Conservation (phyloP, 83 land plant genomes). For the Picea abies region DNA sequence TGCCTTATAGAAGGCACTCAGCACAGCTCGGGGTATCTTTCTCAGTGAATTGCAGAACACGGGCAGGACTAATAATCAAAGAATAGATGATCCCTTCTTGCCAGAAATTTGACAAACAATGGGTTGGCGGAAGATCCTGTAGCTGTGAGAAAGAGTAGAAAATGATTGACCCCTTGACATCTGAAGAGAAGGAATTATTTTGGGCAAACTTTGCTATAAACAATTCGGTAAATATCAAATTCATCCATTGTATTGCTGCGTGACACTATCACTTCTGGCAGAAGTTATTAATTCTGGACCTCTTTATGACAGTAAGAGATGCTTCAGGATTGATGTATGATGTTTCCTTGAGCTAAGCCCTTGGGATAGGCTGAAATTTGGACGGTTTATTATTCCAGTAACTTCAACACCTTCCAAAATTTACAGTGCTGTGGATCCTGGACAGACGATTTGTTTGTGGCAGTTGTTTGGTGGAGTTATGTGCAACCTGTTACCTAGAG, state of each 20-base stretch:
- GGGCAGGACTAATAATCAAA: no score
- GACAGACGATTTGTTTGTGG: no score
- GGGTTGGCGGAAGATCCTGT: constrained; percentile 83
- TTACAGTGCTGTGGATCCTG: no score
- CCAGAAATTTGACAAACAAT: constrained; percentile 59
- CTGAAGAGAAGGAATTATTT: constrained; percentile 72
- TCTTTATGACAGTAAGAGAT: constrained; percentile 97
- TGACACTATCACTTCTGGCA: constrained; percentile 85
- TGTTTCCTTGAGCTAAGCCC: constrained; percentile 96
- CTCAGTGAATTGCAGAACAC: no score
- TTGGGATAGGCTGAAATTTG: constrained; percentile 90
- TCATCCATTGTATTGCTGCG: constrained; percentile 95
- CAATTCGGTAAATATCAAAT: constrained; percentile 61
- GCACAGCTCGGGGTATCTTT: no score
- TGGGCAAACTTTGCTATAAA: constrained; percentile 77
- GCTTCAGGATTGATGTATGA: constrained; percentile 97
- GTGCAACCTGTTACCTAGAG: no score
- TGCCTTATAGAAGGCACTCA: no score
- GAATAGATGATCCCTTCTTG: no score
- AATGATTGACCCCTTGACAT: constrained; percentile 78
- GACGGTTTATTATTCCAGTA: constrained; percentile 97
- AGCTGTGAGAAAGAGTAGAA: constrained; percentile 73
- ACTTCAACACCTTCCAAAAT: constrained; percentile 99
- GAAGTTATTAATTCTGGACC: constrained; percentile 98
- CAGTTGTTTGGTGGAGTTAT: no score